Percentiles rank a stretch among this genome's conserved stretches.
Conservation (phyloP, 2,329 filamentous ascomycete genomes). For the Claviceps citrina region DNA sequence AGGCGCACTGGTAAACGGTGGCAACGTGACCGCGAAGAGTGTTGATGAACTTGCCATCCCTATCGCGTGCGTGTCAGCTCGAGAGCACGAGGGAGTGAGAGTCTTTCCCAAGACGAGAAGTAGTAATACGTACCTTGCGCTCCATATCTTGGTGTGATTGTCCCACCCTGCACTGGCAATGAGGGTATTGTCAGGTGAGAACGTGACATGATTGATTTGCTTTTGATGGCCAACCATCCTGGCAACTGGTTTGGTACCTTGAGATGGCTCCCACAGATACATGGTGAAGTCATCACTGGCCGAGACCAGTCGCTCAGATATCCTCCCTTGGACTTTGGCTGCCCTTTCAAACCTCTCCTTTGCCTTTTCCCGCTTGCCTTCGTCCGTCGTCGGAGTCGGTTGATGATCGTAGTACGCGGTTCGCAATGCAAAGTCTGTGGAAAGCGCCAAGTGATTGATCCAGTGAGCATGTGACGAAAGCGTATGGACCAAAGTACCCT, state of each 20-base stretch:
- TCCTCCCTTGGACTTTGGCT: constrained; percentile 56
- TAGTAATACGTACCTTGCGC: constrained; percentile 39
- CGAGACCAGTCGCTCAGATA: constrained; percentile 74
- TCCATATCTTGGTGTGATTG: constrained; percentile 91
- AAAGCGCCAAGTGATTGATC: constrained; percentile 89
- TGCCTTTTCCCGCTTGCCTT: constrained; percentile 59
- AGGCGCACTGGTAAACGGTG: constrained; percentile 82
- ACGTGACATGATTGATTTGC: constrained; percentile 88
- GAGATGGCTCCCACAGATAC: constrained; percentile 79
- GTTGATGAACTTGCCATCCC: constrained; percentile 63
- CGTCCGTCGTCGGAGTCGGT: constrained; percentile 47
- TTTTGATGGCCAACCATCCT: constrained; percentile 89
- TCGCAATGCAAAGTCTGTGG: constrained; percentile 76
- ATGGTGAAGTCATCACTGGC: constrained; percentile 94
- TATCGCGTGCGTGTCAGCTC: constrained; percentile 11
- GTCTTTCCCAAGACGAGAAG: background rate
- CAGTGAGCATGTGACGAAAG: constrained; percentile 77
- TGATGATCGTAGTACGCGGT: constrained; percentile 81
- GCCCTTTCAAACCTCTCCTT: constrained; percentile 75
- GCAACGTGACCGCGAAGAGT: constrained; percentile 79
- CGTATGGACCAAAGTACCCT: constrained; percentile 67
- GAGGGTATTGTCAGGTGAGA: constrained; percentile 75
- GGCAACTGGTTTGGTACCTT: constrained; percentile 70
- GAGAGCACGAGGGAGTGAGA: too few species aligned
- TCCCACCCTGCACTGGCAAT: constrained; percentile 87